Evolutionary conservation across 2,329 filamentous ascomycete species (phyloP), one percentile per base, ranked within the genome.

Genomic region (Diaporthe eres): DNA sequence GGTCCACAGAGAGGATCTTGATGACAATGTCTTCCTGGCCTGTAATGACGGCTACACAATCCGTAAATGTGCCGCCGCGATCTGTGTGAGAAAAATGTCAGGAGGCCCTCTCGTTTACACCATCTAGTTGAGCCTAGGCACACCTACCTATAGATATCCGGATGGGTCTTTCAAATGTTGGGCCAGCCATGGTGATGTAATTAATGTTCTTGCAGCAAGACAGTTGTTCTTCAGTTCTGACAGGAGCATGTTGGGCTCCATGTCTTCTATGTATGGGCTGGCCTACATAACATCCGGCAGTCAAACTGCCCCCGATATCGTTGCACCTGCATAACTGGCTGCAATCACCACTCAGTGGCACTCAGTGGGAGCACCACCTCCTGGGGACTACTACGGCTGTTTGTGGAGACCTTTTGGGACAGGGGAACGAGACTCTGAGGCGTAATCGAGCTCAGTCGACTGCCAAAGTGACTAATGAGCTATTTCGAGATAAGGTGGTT

Each of bases 1-100:
- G 91, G 79, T 93, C 92, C 78, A 92, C 91, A 1, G 91, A 93
- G 39, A 93, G 87, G 1, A 93, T 86, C 82, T 93, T 93, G 83
- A 93, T 92, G 68, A 93, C 82, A 42, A 93, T 86, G 79, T 93
- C 91, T 82, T 93, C 91, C 82, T 91, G 87, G 9, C 65, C 73
- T 8, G 25, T 67, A 22, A 75, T 58, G 39, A 12, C 37, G 55
- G 61, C 65, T 25, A 75, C 68, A 15, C 73, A 75, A 17, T 67
- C 68, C 44, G 74, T 72, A 22, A 75, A 72, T 1, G 74, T 75
- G 10, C 68, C 68, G 44, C 68, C 49, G 9, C 73, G 73, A 34
- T 75, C 73, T 71, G 25, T 8, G 4, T 17, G 31, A 25, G 34
- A 2, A 0, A 4, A 2, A 25, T 12, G n/a, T 42, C 15, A 61